Percentiles rank a stretch among this genome's conserved stretches.
Conservation (phyloP, 176 grass and related monocot genomes). For the Carex parvula region DNA sequence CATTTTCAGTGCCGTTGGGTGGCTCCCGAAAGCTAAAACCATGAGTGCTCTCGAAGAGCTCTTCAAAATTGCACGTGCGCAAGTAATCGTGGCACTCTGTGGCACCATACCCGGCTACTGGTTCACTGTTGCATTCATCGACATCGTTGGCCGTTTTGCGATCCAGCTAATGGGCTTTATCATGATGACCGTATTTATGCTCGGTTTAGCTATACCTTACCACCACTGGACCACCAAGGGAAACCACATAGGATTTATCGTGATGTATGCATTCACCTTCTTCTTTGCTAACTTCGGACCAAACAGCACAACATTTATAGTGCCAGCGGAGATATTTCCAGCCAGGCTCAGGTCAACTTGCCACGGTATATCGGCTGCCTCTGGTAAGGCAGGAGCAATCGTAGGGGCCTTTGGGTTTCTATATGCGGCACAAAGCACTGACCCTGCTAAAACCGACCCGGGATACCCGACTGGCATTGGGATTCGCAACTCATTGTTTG, state of each 20-base stretch:
- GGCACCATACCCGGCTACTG: constrained; percentile 52
- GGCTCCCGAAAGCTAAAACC: constrained; percentile 17
- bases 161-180: constrained; percentile 50
- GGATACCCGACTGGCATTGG: constrained; percentile 40
- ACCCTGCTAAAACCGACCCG: constrained; percentile 12
- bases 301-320: constrained; percentile 57
- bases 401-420: constrained; percentile 38
- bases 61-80: constrained; percentile 35
- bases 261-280: constrained; percentile 54
- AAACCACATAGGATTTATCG: constrained; percentile 31
- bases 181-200: constrained; percentile 56
- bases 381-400: constrained; percentile 43
- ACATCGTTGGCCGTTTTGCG: constrained; percentile 35
- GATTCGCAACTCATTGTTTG: constrained; percentile 41
- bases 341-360: constrained; percentile 49
- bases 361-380: constrained; percentile 46
- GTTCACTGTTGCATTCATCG: constrained; percentile 54
- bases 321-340: constrained; percentile 53
- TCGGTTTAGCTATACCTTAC: constrained; percentile 57
- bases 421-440: constrained; percentile 36
- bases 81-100: constrained; percentile 32
- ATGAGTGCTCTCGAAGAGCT: constrained; percentile 46
- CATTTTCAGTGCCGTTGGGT: constrained; percentile 35
- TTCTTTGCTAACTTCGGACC: constrained; percentile 80
- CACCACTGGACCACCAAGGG: constrained; percentile 29